Evolutionary conservation across 2,329 filamentous ascomycete species (phyloP).

Genomic region (Penicillium griseofulvum): DNA sequence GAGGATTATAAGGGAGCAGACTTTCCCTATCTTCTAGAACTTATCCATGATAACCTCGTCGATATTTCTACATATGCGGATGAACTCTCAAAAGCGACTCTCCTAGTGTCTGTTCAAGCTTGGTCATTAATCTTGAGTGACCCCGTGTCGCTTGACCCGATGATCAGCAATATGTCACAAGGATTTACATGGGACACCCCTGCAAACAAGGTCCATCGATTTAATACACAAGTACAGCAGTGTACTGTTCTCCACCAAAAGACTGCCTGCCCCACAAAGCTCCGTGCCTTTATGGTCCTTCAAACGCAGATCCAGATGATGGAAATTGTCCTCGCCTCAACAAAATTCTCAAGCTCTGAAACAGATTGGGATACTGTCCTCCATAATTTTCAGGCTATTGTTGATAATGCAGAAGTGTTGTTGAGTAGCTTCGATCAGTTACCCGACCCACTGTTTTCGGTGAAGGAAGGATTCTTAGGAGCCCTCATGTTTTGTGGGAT

Average conservation of each 20-base stretch:
- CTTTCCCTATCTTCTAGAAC: neutral
- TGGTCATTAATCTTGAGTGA: conserved; percentile 1
- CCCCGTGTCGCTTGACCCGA: neutral
- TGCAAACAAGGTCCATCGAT: neutral
- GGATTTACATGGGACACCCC: neutral
- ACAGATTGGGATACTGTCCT: conserved; percentile 2
- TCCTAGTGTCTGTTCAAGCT: neutral
- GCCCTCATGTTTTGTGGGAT: conserved; percentile 1
- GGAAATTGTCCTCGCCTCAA: neutral
- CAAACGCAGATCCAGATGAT: conserved; percentile 1
- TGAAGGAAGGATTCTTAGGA: neutral
- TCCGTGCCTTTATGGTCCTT: neutral
- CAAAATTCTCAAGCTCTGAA: neutral
- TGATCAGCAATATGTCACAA: neutral
- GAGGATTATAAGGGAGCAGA: neutral
- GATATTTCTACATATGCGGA: neutral
- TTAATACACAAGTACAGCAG: neutral
- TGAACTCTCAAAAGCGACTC: neutral
- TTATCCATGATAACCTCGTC: neutral
- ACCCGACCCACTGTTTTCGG: neutral
- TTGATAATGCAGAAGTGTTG: neutral
- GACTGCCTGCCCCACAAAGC: neutral
- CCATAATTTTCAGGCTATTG: neutral
- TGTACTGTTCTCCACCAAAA: neutral
- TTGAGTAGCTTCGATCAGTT: neutral